A percentile compares a stretch with the other conserved stretches of the same genome.
Conservation (phyloP, 495 filamentous ascomycete genomes). For the Trichoderma asperelloides region DNA sequence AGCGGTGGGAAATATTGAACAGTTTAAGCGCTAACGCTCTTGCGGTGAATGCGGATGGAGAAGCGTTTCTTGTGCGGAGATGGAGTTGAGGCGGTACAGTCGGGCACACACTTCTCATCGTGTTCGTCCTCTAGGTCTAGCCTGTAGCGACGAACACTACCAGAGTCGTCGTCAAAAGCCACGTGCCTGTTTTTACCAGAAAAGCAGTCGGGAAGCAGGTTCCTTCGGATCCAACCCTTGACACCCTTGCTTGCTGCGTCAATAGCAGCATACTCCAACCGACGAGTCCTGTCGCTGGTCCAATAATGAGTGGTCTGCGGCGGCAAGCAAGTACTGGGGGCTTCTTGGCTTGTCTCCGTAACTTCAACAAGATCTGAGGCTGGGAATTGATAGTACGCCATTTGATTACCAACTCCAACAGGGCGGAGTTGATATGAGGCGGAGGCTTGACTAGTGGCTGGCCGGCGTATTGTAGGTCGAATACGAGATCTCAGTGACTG, state of each 20-base stretch:
- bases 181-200: slow-evolving; percentile 35
- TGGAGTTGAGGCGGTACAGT: neutral
- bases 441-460: slow-evolving; percentile 15
- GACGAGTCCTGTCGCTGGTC: slow-evolving; percentile 44
- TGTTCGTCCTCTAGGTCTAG: slow-evolving; percentile 34
- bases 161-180: slow-evolving; percentile 42
- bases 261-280: slow-evolving; percentile 49
- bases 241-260: slow-evolving; percentile 45
- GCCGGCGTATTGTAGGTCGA: slow-evolving; percentile 27
- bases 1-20: neutral
- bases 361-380: slow-evolving; percentile 25
- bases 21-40: neutral
- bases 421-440: slow-evolving; percentile 18
- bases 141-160: slow-evolving; percentile 46
- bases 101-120: slow-evolving; percentile 1
- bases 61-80: neutral
- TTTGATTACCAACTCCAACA: slow-evolving; percentile 12
- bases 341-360: slow-evolving; percentile 15
- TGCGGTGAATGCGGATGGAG: neutral
- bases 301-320: slow-evolving; percentile 50
- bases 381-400: slow-evolving; percentile 40
- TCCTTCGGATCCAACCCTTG: slow-evolving; percentile 43
- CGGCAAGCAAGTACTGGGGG: slow-evolving; percentile 24
- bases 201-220: slow-evolving; percentile 46
- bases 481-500: slow-evolving; percentile 21